Evolutionary conservation across 2,329 filamentous ascomycete genomes (phyloP), one percentile per base, ranked within the genome.

Genomic region (Metarhizium sp.): DNA sequence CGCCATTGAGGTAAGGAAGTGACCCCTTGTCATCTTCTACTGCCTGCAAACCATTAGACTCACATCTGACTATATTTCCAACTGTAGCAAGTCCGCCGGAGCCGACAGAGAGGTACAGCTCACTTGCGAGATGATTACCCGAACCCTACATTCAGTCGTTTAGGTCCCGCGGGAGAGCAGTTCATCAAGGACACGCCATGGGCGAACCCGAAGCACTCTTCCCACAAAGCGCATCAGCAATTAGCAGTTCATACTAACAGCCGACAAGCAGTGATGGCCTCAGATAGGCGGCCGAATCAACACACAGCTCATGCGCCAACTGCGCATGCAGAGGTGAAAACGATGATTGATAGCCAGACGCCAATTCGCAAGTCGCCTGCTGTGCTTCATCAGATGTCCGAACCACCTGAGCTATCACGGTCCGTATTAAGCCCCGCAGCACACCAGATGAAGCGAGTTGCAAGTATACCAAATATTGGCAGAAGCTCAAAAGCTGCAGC

Each of bases 181-280:
- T 95, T 94, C 62, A 79, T 95, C 55, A 89, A 95, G 65, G 86
- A 92, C 62, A 95, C 89, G 5, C 87, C 91, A 1, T 96, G 92
- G 92, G 90, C 91, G 40, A 95, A 95, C 66, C 90, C 91, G 18
- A 89, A 92, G 61, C 86, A 90, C 66, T 85, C 87, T n/a, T 57
- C 84, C 10, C 85, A 90, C 66, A 79, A 81, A 59, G 67, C 74
- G 53, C 69, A 73, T 46, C 70, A 73, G 45, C 70, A 63, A 67
- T 69, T 62, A 61, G 71, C 57, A 59, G 71, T 20, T 20, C 42
- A 45, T 10, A 10, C 43, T 40, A 14, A 48, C 14, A 30, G 18
- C 25, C 20, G 20, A 16, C 45, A 48, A 48, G 25, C 45, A 29
- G 25, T 18, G 20, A 25, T 10, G 6, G 36, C 25, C 13, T 14